Percentiles rank a stretch among this genome's conserved stretches.
Evolutionary conservation across 1,284 basidiomycete genomes (phyloP).

Genomic region (Grifola frondosa): DNA sequence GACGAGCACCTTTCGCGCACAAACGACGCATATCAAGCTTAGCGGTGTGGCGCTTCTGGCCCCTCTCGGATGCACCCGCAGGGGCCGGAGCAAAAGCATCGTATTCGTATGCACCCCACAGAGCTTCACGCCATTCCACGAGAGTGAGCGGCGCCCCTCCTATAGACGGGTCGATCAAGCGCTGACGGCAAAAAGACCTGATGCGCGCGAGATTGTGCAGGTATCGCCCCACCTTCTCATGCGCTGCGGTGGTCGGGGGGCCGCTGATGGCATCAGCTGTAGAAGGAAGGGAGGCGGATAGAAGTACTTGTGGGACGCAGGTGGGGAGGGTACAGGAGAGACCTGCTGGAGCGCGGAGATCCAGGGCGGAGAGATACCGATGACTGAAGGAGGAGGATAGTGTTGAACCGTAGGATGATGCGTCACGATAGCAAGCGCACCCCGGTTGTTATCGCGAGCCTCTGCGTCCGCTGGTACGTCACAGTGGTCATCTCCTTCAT

Average conservation of each 20-base stretch:
- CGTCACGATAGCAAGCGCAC: no score
- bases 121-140: not conserved
- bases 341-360: not conserved
- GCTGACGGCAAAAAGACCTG: not conserved
- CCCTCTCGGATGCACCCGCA: not conserved
- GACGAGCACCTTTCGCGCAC: not conserved
- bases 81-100: not conserved
- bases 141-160: not conserved
- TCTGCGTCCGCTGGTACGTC: no score
- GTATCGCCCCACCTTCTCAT: not conserved
- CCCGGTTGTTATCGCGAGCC: no score
- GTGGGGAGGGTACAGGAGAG: not conserved
- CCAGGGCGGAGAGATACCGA: not conserved
- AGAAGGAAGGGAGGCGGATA: not conserved
- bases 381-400: no score
- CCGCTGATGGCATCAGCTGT: not conserved
- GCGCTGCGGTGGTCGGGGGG: not conserved
- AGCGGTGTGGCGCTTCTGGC: not conserved
- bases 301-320: not conserved
- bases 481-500: no score
- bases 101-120: not conserved
- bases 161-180: not conserved
- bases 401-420: no score
- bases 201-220: conserved; percentile 1
- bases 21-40: not conserved